Evolutionary conservation across 495 filamentous ascomycete genomes (phyloP).

Genomic region (Daldinia caldariorum): DNA sequence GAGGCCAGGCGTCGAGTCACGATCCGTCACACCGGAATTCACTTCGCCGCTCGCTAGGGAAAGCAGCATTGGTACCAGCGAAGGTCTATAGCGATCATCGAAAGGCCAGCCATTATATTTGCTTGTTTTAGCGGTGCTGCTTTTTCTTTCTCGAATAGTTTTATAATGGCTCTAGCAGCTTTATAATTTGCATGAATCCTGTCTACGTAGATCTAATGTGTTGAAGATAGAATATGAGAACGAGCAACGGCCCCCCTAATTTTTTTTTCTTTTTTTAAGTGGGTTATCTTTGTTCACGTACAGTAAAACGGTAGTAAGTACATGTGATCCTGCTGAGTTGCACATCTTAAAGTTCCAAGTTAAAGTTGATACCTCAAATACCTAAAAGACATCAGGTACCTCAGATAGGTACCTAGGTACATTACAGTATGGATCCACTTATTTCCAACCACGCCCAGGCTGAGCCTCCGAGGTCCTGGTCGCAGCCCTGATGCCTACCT

Average conservation of each 20-base stretch:
- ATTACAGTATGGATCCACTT: too few species aligned
- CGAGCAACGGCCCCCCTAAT: neutral
- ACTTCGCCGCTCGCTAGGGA: constrained; percentile 61
- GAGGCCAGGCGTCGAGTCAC: constrained; percentile 54
- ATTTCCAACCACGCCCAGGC: too few species aligned
- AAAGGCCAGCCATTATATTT: neutral
- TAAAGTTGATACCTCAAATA: too few species aligned
- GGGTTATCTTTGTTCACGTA: neutral
- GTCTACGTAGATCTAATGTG: neutral
- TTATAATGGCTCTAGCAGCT: neutral
- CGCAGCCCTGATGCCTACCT: too few species aligned
- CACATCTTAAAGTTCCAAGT: too few species aligned
- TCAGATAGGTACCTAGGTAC: too few species aligned
- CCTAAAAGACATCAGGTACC: too few species aligned
- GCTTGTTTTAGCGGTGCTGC: constrained; percentile 5
- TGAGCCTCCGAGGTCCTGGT: too few species aligned
- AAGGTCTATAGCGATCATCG: constrained; percentile 13
- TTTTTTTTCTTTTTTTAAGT: too few species aligned
- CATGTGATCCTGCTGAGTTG: too few species aligned
- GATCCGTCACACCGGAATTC: constrained; percentile 62
- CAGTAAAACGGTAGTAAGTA: too few species aligned
- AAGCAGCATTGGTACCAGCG: constrained; percentile 52
- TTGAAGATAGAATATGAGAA: constrained; percentile 4
- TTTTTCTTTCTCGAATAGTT: neutral
- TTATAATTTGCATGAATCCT: neutral